Evolutionary conservation across 768 basidiomycete genomes (phyloP).

Genomic region (Russula vinacea): DNA sequence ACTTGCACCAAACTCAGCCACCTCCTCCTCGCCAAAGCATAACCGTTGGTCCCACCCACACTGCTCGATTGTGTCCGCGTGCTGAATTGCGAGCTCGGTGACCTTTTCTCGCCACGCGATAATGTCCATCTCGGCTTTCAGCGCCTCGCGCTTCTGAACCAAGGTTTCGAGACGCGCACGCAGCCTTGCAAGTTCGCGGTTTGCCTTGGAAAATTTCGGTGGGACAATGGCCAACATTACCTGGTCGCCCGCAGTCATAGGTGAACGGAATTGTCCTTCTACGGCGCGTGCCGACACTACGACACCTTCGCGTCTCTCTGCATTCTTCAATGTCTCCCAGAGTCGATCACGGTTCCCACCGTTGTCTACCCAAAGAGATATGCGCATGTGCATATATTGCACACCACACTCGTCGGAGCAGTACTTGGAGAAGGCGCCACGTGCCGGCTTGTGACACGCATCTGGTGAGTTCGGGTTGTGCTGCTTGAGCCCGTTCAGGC

Average conservation of each 20-base stretch:
- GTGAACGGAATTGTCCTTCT: constrained; percentile 18
- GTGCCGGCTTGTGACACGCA: constrained; percentile 77
- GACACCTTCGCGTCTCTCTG: constrained; percentile 67
- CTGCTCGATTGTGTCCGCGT: constrained; percentile 59
- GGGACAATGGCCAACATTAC: constrained; percentile 33
- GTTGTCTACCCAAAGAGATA: constrained; percentile 58
- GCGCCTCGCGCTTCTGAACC: constrained; percentile 56
- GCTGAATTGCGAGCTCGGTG: constrained; percentile 61
- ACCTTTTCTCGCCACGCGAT: constrained; percentile 68
- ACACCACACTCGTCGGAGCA: constrained; percentile 88
- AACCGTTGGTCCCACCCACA: constrained; percentile 91
- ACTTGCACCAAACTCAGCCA: constrained; percentile 60
- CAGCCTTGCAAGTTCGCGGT: constrained; percentile 56
- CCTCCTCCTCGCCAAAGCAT: constrained; percentile 79
- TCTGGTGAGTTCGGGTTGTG: constrained; percentile 57
- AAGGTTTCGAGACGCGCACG: constrained; percentile 54
- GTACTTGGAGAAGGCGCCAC: constrained; percentile 83
- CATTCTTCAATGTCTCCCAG: constrained; percentile 72
- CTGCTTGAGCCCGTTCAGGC: constrained; percentile 65
- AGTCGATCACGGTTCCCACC: constrained; percentile 62
- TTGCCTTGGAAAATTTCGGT: constrained; percentile 46
- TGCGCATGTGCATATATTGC: constrained; percentile 62
- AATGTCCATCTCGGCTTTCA: constrained; percentile 67
- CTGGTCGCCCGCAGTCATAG: neutral
- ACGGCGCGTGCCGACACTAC: constrained; percentile 42